Evolutionary conservation across 1,284 basidiomycete species (phyloP), one percentile per base, ranked within the genome.

Genomic region (Austroboletus niveus): DNA sequence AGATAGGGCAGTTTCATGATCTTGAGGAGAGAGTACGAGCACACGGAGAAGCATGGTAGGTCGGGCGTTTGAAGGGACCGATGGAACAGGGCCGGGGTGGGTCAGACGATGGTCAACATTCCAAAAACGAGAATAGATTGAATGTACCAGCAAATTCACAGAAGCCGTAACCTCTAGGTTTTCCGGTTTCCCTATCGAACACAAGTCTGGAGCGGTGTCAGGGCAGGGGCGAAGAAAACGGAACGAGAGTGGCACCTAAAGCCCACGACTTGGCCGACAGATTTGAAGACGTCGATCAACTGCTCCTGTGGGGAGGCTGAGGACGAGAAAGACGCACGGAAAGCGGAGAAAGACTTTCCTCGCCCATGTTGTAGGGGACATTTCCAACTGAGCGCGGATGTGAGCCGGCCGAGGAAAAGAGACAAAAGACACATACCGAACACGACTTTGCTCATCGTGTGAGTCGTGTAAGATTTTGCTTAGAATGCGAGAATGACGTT

Each of bases 151-250:
- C 87, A 69, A 94, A 98, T 80, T 97, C 94, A 75, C 94, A 95
- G 69, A 98, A 98, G 12, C 95, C 96, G 68, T 97, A 99, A 14
- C 97, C 96, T 72, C 92, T 94, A 45, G 94, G 92, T 70, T 96
- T 94, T 51, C 95, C 94, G 17, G 94, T 97, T 53, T 94, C 91
- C 60, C 92, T 80, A 75, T 99, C 96, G 72, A 94, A 98, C 48
- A 98, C 95, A 57, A 97, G 83, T 66, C 94, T 95, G 64, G 47
- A 39, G 34, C 1, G 8, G 36, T 10, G 24, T 66, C 8, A 51
- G 51, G 11, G 5, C 12, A 17, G 35, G 46, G 31, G 14, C 15
- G 15, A 50, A 42, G 27, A 45, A 43, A 39, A 46, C 15, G 35
- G 39, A 46, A 41, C 7, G 15, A 20, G 9, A 12, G 39, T 24